Base-by-base conservation (phyloP, 495 filamentous ascomycete genomes). In the Xylaria scruposa region DNA sequence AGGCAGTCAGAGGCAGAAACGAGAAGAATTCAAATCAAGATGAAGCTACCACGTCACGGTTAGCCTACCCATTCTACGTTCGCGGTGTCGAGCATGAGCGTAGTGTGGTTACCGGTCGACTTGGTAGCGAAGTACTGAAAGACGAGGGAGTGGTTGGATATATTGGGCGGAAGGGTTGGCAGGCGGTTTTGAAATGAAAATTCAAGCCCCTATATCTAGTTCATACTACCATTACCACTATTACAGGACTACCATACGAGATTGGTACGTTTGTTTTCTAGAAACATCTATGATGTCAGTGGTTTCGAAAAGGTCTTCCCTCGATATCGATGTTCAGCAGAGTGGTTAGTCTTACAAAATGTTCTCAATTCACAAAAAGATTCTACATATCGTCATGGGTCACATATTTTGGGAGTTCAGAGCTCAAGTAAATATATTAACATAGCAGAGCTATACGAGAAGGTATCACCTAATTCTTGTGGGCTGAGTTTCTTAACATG, bases 101-200 rank as follows among this genome's bases (percentile, higher is more conserved):
- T 62, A 92, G 90, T 76, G 80, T 91, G 2, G 84, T 92, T 2
- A 91, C 90, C 6, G 90, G 89, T 1, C 78, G 90, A 70, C 82
- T 81, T 10, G 88, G 83, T 2, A 77, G 70, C 13, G 89, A 92
- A 33, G 83, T 91, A 9, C 76, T 91, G 53, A 75, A 71, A 26
- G 90, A 92, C 76, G 89, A 91, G 67, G 85, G 83, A 0, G 89
- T 91, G 5, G 68, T 81, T 42, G 85, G 81, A 26, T 91, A 87
- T 74, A 78, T 86, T 7, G 81, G 81, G 19, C 81, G 90, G 73
- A 86, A 82, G 64, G 87, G 86, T 24, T 92, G 90, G 90, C 85
- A 80, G 77, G 77, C 85, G 19, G 83, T 90, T 59, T 40, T 88
- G 63, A 83, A 87, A 72, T 90, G n/a, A 74, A 31, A 46, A 56